A percentile compares a stretch with the other conserved stretches of the same genome.
Evolutionary conservation across 2,329 filamentous ascomycete genomes (phyloP).

Genomic region (Ceratocystis cacaofunesta): DNA sequence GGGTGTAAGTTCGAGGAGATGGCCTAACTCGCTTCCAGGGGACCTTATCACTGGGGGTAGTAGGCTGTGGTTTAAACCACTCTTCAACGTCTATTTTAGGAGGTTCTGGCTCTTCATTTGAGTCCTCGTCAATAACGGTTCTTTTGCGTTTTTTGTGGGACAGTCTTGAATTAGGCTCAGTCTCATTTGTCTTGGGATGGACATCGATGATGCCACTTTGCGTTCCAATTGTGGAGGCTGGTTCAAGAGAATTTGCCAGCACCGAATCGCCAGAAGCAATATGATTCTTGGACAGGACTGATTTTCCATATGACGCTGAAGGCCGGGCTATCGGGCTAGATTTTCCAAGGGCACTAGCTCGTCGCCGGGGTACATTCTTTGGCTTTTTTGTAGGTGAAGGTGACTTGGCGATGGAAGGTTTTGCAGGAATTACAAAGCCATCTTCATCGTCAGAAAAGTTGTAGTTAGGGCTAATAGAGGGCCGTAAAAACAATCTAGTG

Average conservation of each 20-base stretch:
- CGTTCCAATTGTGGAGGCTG: background rate
- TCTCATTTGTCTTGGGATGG: background rate
- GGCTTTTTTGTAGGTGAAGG: background rate
- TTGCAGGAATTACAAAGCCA: constrained; percentile 13
- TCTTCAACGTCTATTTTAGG: background rate
- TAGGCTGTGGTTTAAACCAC: constrained; percentile 1
- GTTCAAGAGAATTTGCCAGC: background rate
- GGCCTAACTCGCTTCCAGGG: background rate
- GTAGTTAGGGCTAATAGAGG: constrained; percentile 18
- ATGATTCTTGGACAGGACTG: background rate
- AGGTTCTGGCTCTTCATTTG: background rate
- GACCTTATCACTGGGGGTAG: background rate
- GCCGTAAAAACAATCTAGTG: background rate
- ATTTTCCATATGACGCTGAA: background rate
- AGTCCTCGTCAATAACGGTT: background rate
- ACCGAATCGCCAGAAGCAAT: background rate
- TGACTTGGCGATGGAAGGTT: background rate
- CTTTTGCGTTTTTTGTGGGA: background rate
- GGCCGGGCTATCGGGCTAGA: background rate
- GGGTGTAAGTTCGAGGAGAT: constrained; percentile 8
- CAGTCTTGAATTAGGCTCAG: background rate
- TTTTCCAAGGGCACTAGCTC: background rate
- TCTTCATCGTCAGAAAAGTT: constrained; percentile 21
- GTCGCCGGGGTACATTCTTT: constrained; percentile 2
- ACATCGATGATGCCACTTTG: background rate